Evolutionary conservation across 23 red algal genomes (phyloP), one percentile per base, ranked within the genome.

Genomic region (Gracilaria gracilis): DNA sequence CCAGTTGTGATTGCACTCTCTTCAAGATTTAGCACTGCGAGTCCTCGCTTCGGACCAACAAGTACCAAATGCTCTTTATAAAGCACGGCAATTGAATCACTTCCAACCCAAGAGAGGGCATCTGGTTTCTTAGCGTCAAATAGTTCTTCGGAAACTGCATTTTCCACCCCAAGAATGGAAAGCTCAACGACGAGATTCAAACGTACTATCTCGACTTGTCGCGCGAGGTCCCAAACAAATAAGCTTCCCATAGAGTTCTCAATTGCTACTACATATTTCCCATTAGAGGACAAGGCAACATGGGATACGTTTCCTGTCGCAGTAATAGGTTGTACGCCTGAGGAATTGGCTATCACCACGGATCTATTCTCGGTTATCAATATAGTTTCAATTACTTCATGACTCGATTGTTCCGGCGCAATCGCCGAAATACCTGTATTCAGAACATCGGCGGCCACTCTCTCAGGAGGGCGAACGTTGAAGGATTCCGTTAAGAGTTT

Each of bases 61-160:
- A 94, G 81, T 31, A 94, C 27, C 33, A 94, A 34, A 31, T 72
- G 81, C 91, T 81, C 81, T 62, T 64, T 76, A 46, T 81, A 91
- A 24, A 83, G 44, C 29, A 82, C 61, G n/a, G 88, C 88, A 32
- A 91, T 66, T 9, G 88, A 76, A 82, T 91, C 88, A 55, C 76
- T 81, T 25, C 88, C 88, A 11, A 91, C 79, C 88, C 88, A 91
- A 34, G 88, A 75, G n/a, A 91, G 12, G 36, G 76, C 17, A 53
- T 82, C 88, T 36, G 88, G 88, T n/a, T 57, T 46, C 38, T 83
- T 81, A 13, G 88, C 75, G 20, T 82, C 67, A 29, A 81, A 81
- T 6, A 82, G 49, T 32, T 67, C 79, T 50, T 91, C 88, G 7
- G 78, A 81, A 17, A 54, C 44, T 9, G 47, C 62, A 21, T 83